Base-by-base conservation (phyloP, 768 basidiomycete genomes). In the Mrakia frigida region DNA sequence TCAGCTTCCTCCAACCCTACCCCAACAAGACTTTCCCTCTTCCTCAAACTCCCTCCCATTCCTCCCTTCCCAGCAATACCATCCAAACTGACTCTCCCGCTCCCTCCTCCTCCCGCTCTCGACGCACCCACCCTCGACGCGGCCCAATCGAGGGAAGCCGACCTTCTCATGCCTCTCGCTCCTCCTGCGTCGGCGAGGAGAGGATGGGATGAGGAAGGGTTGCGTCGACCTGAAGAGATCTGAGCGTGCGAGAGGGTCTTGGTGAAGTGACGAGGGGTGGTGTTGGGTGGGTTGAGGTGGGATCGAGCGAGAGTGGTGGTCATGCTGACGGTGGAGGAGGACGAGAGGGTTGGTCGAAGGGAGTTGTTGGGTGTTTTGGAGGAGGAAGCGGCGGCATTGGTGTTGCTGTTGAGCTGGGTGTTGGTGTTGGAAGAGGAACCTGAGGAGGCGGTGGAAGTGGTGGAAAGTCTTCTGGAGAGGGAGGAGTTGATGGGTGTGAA, bases 141-240 rank as follows among this genome's bases (percentile, higher is more conserved):
- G 0, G 61, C 52, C 46, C 61, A 75, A 33, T 75, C 74, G 65
- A 75, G 74, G 14, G 67, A 69, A 2, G 74, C 67, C 6, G 74
- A 69, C 21, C 74, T 9, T 43, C 74, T 52, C 39, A 73, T 31
- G 56, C 37, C 46, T 23, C 67, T 35, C 1, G 13, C 35, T 13
- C 50, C 74, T n/a, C n/a, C n/a, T n/a, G n/a, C n/a, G 52, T 31
- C 39, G 14, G 68, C n/a, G 69, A 28, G 35, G 6, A 39, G 61
- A 3, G 31, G 60, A 14, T 65, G 52, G 6, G 69, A 52, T 6
- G 68, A 13, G 43, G 46, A 25, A 68, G 33, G 69, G 68, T 35
- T 31, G 23, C 41, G 25, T 1, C 68, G 39, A 43, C 18, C 63
- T 39, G 74, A 65, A 2, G 33, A 60, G 37, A 31, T 28, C 43